phyloP scores from a whole-genome alignment of 208 protist genomes.

The Wallacemonas rigidus region DNA sequence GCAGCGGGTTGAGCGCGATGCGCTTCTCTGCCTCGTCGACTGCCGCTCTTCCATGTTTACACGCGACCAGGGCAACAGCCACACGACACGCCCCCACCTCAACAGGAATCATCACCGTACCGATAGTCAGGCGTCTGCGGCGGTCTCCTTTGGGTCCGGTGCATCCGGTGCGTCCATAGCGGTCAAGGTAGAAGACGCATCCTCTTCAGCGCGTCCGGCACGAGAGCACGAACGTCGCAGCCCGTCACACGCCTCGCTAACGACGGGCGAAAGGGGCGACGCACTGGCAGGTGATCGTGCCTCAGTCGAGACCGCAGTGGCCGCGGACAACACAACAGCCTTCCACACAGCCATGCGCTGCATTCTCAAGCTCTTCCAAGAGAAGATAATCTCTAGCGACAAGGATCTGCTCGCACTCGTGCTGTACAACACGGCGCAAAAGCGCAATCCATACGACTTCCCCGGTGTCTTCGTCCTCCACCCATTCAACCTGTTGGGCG shows the following conservation, averaged over 20 bases:
- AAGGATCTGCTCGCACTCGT: constrained; percentile 70
- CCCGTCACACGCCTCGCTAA: no score
- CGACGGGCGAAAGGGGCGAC: neutral
- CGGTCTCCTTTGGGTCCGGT: no score
- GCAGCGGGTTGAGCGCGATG: constrained; percentile 44
- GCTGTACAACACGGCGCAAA: constrained; percentile 67
- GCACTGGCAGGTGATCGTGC: no score
- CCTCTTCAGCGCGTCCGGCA: no score
- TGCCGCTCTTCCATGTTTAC: constrained; percentile 66
- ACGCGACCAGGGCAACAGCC: neutral
- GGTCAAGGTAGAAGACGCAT: constrained; percentile 13
- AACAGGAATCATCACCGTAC: no score
- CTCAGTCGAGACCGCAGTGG: neutral
- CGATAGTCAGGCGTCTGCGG: no score
- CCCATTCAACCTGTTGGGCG: constrained; percentile 30
- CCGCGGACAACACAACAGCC: constrained; percentile 24
- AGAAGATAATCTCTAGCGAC: constrained; percentile 60
- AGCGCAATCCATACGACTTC: constrained; percentile 38
- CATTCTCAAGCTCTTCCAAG: constrained; percentile 53
- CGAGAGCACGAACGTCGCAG: no score
- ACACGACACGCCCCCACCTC: neutral
- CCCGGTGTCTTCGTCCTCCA: constrained; percentile 72
- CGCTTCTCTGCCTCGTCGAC: constrained; percentile 80
- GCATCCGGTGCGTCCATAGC: neutral
- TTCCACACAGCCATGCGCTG: constrained; percentile 50